Percentiles rank a stretch among this genome's conserved stretches.
phyloP scores from a whole-genome alignment of 1,284 basidiomycete genomes.

The Cryptococcus sp. region DNA sequence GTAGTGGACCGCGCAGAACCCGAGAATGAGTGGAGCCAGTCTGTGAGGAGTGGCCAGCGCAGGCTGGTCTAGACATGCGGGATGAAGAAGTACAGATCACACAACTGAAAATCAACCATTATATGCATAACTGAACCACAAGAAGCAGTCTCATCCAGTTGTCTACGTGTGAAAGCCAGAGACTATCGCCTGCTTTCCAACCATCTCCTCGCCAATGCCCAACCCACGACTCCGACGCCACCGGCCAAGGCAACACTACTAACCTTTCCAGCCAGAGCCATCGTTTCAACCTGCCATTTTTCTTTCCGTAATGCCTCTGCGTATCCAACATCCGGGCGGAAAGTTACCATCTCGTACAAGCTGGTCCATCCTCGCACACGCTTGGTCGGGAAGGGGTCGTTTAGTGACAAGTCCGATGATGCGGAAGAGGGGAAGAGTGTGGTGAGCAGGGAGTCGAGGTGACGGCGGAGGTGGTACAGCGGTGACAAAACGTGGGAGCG shows the following conservation, averaged over 20 bases:
- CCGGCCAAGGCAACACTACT: constrained; percentile 13
- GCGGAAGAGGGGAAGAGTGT: constrained; percentile 60
- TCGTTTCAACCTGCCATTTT: constrained; percentile 45
- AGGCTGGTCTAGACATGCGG: constrained; percentile 23
- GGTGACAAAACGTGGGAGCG: constrained; percentile 84
- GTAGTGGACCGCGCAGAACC: background rate
- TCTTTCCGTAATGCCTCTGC: constrained; percentile 56
- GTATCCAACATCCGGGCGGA: constrained; percentile 90
- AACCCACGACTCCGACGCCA: constrained; percentile 9
- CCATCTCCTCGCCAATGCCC: constrained; percentile 18
- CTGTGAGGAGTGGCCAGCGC: constrained; percentile 23
- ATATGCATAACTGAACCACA: background rate
- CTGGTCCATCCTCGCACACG: constrained; percentile 79
- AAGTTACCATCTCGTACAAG: constrained; percentile 96
- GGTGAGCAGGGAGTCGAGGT: constrained; percentile 67
- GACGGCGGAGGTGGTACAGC: constrained; percentile 75
- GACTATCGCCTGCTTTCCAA: constrained; percentile 14
- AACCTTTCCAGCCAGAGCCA: constrained; percentile 23
- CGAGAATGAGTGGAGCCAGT: constrained; percentile 21
- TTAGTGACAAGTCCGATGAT: constrained; percentile 57
- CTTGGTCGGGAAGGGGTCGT: constrained; percentile 49
- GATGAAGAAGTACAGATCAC: background rate
- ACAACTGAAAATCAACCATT: background rate
- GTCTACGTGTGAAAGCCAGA: background rate
- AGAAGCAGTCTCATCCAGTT: background rate